Conservation (phyloP, 2,329 filamentous ascomycete species). For the Phaeosphaeriaceae sp. region DNA sequence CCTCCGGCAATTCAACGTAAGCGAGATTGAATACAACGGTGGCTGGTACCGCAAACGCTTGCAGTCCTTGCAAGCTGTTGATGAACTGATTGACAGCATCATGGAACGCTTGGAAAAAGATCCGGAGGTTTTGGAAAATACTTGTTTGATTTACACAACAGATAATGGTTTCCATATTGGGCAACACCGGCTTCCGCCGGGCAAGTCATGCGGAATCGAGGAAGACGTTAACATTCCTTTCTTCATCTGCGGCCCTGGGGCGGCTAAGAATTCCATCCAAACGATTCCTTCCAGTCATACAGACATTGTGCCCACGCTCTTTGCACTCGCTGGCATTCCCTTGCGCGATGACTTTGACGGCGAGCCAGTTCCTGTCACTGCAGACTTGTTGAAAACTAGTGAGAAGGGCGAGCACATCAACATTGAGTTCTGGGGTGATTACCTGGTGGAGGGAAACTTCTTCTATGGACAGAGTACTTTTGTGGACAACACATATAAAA, state of each 20-base stretch:
- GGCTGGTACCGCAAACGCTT: slow-evolving; percentile 59
- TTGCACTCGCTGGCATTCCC: slow-evolving; percentile 42
- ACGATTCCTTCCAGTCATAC: slow-evolving; percentile 45
- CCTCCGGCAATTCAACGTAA: slow-evolving; percentile 50
- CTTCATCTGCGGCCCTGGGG: slow-evolving; percentile 48
- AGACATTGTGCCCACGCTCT: slow-evolving; percentile 50
- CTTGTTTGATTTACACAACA: slow-evolving; percentile 50
- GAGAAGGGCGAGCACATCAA: slow-evolving; percentile 47
- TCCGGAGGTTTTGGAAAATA: slow-evolving; percentile 55
- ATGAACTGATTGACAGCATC: slow-evolving; percentile 59
- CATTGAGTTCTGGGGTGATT: slow-evolving; percentile 51
- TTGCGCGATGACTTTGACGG: slow-evolving; percentile 47
- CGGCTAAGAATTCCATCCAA: slow-evolving; percentile 31
- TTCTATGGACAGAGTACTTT: slow-evolving; percentile 9
- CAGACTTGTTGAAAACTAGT: neutral
- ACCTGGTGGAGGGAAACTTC: slow-evolving; percentile 30
- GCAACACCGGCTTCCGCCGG: slow-evolving; percentile 50
- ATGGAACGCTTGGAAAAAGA: slow-evolving; percentile 51
- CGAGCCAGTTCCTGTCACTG: slow-evolving; percentile 40
- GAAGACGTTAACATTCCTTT: slow-evolving; percentile 53
- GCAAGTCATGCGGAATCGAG: slow-evolving; percentile 50
- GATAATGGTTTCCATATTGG: slow-evolving; percentile 53
- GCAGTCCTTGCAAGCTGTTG: slow-evolving; percentile 59
- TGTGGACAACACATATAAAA: slow-evolving; percentile 66
- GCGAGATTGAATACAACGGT: slow-evolving; percentile 59